Evolutionary conservation across 352 stramenopile species (phyloP).

Genomic region (Lagenidium giganteum): DNA sequence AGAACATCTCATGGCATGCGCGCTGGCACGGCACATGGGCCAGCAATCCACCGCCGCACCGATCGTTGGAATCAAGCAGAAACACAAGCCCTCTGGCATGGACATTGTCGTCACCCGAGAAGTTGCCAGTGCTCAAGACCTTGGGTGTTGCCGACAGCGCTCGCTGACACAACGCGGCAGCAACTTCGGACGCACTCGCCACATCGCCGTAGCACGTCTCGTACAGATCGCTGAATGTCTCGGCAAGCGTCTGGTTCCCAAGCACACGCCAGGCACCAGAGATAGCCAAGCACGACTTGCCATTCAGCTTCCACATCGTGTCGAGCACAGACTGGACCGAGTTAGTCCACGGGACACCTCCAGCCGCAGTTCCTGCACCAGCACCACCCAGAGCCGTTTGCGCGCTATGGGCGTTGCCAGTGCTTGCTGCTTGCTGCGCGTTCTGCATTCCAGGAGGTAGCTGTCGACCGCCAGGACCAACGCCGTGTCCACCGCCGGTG

Average conservation of each 20-base stretch:
- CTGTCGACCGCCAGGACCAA: too few relatives aligned
- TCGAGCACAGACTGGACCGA: slow-evolving; percentile 55
- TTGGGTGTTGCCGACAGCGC: too few relatives aligned
- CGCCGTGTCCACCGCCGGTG: too few relatives aligned
- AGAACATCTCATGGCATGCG: slow-evolving; percentile 43
- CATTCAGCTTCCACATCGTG: slow-evolving; percentile 56
- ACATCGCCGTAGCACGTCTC: not conserved
- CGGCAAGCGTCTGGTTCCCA: slow-evolving; percentile 35
- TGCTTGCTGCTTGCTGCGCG: too few relatives aligned
- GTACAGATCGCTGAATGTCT: slow-evolving; percentile 39
- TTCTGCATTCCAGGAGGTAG: too few relatives aligned
- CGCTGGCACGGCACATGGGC: slow-evolving; percentile 34
- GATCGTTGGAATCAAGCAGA: slow-evolving; percentile 26
- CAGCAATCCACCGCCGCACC: slow-evolving; percentile 25
- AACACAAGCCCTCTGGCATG: too few relatives aligned
- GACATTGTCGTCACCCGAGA: too few relatives aligned
- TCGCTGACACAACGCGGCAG: too few relatives aligned
- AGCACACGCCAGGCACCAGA: slow-evolving; percentile 46
- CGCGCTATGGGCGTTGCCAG: too few relatives aligned
- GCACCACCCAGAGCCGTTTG: too few relatives aligned
- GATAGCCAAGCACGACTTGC: slow-evolving; percentile 42
- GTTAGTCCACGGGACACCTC: slow-evolving; percentile 46
- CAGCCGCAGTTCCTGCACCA: not conserved
- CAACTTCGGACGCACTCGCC: slow-evolving; percentile 24
- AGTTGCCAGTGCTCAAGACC: too few relatives aligned